Evolutionary conservation across 176 grass and related monocot species (phyloP).

Genomic region (Guadua angustifolia): DNA sequence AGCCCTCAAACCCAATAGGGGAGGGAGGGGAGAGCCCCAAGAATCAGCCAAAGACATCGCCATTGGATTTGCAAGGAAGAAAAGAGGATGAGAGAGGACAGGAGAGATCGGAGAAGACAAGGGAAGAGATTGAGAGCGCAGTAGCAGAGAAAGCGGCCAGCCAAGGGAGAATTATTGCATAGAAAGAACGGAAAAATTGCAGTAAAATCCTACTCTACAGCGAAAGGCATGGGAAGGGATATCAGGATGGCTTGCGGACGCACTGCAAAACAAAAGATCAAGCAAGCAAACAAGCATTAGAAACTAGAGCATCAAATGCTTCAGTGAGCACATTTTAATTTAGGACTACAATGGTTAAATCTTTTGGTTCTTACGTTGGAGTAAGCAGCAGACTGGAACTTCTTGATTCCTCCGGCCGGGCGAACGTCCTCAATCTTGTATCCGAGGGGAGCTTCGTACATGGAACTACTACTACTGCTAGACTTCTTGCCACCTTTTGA

Average conservation of each 20-base stretch:
- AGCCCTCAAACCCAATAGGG: conserved; percentile 92
- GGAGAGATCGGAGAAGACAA: conserved; percentile 30
- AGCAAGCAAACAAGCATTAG: conserved; percentile 15
- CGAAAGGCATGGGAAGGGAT: conserved; percentile 53
- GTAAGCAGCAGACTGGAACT: conserved; percentile 98
- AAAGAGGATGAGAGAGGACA: conserved; percentile 23
- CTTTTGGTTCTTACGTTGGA: conserved; percentile 76
- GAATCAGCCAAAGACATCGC: conserved; percentile 46
- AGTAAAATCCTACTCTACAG: conserved; percentile 60
- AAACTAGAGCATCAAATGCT: conserved; percentile 29
- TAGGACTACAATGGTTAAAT: not conserved
- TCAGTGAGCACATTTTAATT: not conserved
- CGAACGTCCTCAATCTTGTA: conserved; percentile 97
- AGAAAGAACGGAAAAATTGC: conserved; percentile 39
- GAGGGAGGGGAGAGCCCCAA: conserved; percentile 51
- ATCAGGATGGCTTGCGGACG: conserved; percentile 92
- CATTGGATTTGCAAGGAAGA: conserved; percentile 57
- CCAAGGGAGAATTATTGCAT: conserved; percentile 53
- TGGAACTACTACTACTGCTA: conserved; percentile 73
- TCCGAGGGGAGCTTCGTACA: conserved; percentile 93
- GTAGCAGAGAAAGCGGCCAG: conserved; percentile 65
- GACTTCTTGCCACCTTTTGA: conserved; percentile 84
- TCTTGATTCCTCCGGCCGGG: conserved; percentile 90
- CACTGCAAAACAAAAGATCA: conserved; percentile 74
- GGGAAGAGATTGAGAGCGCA: conserved; percentile 38